A percentile compares a stretch with the other conserved stretches of the same genome.
phyloP scores from a whole-genome alignment of 139 green algal species.

The Diplosphaera chodatii region DNA sequence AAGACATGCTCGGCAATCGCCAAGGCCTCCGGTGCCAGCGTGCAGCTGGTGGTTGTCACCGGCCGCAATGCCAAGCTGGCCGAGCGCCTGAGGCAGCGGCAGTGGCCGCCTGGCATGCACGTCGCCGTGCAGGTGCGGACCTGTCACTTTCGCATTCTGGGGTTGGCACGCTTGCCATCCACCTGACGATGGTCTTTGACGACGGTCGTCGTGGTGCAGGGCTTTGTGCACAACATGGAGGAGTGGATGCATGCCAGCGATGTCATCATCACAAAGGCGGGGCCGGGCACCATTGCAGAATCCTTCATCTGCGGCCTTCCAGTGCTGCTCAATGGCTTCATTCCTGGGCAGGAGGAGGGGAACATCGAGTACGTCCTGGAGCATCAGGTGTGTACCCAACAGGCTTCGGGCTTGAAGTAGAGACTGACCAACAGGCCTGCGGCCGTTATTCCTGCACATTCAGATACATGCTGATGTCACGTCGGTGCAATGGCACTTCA shows the following conservation, averaged over 20 bases:
- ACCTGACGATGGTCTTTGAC: slow-evolving; percentile 10
- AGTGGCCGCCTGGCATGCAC: slow-evolving; percentile 37
- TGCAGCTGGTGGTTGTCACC: slow-evolving; percentile 88
- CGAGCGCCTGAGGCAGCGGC: slow-evolving; percentile 39
- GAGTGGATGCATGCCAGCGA: slow-evolving; percentile 88
- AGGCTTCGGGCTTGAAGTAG: too few species aligned
- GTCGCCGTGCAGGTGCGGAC: neutral
- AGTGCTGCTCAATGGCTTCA: slow-evolving; percentile 92
- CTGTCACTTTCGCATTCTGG: too few species aligned
- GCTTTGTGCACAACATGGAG: slow-evolving; percentile 93
- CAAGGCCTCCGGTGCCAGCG: slow-evolving; percentile 13
- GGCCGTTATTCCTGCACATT: too few species aligned
- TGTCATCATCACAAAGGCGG: slow-evolving; percentile 72
- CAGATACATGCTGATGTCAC: too few species aligned
- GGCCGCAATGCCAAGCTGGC: slow-evolving; percentile 85
- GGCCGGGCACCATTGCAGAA: slow-evolving; percentile 95
- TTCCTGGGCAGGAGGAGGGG: slow-evolving; percentile 94
- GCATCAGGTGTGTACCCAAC: too few species aligned
- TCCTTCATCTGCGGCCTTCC: slow-evolving; percentile 90
- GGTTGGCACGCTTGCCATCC: too few species aligned
- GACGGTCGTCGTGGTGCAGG: slow-evolving; percentile 47
- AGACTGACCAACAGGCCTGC: too few species aligned
- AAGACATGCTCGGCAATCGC: slow-evolving; percentile 76
- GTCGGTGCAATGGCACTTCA: too few species aligned
- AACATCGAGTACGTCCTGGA: slow-evolving; percentile 95